Base-by-base conservation (phyloP, 176 grass and related monocot genomes). In the Bromus sterilis region DNA sequence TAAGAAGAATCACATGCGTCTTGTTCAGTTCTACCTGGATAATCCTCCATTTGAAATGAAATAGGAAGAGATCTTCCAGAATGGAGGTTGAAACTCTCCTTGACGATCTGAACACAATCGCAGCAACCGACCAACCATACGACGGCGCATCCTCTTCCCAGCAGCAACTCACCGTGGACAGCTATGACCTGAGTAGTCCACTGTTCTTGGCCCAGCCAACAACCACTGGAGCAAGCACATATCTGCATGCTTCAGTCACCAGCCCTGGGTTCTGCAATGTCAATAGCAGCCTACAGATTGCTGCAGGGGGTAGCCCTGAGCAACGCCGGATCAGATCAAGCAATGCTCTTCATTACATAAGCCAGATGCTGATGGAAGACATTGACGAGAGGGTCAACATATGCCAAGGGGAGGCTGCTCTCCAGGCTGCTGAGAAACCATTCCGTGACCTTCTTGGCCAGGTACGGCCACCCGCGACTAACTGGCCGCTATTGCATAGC, bases 391-490 rank as follows among this genome's bases (percentile, higher is more conserved):
- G 68, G 58, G 63, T 57, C 8, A 8, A 35, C 42, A 13, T 4
- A 7, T 37, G 75, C 66, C 66, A 85, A 71, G 89, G 67, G 30
- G 81, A 82, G 41, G 42, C 36, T 0, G 71, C 89, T 11, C 66
- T 88, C 73, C 84, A 71, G 42, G 81, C 77, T 21, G 78, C 81
- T 3, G 89, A 91, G 53, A 88, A 88, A 32, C 37, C 55, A 39
- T 91, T 91, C 55, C 84, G 78, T 9, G 85, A 85, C 35, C 84
- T 91, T 53, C 81, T 91, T 18, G 59, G 28, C 30, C 81, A 81
- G 74, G 75, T 74, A 41, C 56, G 72, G 61, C 76, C 32, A 10
- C 74, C 20, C 2, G 6, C 51, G 16, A 2, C 51, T n/a, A 43
- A 48, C 23, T 29, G 33, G 41, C 40, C 51, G 29, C n/a, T 15